phyloP scores from a whole-genome alignment of 768 basidiomycete genomes.

The Imleria badia region DNA sequence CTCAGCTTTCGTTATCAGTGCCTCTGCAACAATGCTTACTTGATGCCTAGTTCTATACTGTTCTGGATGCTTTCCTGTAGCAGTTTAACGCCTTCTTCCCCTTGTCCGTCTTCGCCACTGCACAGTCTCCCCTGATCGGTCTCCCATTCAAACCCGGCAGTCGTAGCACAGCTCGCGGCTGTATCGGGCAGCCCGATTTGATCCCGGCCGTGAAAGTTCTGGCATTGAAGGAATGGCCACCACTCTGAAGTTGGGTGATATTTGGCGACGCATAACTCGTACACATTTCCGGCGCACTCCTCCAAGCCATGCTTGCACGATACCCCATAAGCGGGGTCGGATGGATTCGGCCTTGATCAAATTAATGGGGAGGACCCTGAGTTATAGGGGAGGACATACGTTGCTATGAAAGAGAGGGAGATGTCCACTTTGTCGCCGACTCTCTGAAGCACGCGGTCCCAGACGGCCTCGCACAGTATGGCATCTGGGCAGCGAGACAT shows the following conservation, averaged over 20 bases:
- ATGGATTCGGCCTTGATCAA: conserved; percentile 52
- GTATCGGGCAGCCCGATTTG: conserved; percentile 65
- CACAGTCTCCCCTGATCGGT: conserved; percentile 54
- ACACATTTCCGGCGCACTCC: conserved; percentile 88
- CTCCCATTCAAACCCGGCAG: conserved; percentile 70
- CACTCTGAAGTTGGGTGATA: conserved; percentile 55
- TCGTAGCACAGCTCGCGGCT: conserved; percentile 63
- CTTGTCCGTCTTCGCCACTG: conserved; percentile 59
- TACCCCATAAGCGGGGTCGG: conserved; percentile 72
- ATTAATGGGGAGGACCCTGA: conserved; percentile 10
- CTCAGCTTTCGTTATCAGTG: conserved; percentile 7
- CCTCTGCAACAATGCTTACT: conserved; percentile 41
- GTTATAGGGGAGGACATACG: conserved; percentile 44
- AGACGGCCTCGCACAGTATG: conserved; percentile 72
- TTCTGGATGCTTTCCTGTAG: conserved; percentile 56
- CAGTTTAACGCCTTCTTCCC: conserved; percentile 60
- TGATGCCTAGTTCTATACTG: conserved; percentile 49
- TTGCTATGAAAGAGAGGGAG: conserved; percentile 69
- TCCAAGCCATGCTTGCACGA: conserved; percentile 75
- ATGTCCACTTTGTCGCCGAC: conserved; percentile 67
- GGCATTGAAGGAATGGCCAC: conserved; percentile 85
- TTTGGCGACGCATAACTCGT: conserved; percentile 79
- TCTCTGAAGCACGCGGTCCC: conserved; percentile 66
- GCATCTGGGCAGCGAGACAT: conserved; percentile 84
- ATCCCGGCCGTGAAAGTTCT: conserved; percentile 62